Evolutionary conservation across 345 rosid species (phyloP), one percentile per base, ranked within the genome.

Genomic region (Gossypium raimondii): DNA sequence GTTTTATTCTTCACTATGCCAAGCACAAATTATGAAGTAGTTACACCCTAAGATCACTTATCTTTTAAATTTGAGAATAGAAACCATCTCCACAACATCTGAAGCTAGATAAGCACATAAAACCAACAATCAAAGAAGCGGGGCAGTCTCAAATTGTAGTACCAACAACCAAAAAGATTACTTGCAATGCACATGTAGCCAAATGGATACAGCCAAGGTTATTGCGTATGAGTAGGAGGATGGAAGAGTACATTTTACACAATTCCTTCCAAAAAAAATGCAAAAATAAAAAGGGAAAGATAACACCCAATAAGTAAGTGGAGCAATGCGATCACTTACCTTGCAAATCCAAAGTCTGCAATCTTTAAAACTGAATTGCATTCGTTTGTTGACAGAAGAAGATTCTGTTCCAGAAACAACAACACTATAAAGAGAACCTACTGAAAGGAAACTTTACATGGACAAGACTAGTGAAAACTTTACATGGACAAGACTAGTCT

Each of bases 291-390:
- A 55, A 18, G 63, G 34, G 34, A 25, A 25, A 11, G 8, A 65
- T 43, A 44, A 44, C 29, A 66, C 27, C 48, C 27, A 10, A 64
- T 43, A 64, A 43, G 8, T 18, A 64, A 13, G 38, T 18, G 52
- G 57, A 17, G 11, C 43, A 77, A 51, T 20, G 72, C 66, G 61
- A 72, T 60, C 18, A 77, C 50, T 76, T 86, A 93, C 99, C 99
- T 93, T 65, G 99, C 99, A 87, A 95, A 95, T 82, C 99, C 99
- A 86, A 95, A 95, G 81, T 95, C 99, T 10, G 98, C 99, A 78
- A 95, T 93, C 92, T 91, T 95, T 83, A 95, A 76, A 77, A 79
- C 84, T 60, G 93, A 88, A 76, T 76, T 82, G 64, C 83, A 67
- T 20, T 87, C 90, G 65, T 79, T 89, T 73, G 89, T 81, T 75